phyloP scores from a whole-genome alignment of 2,329 filamentous ascomycete genomes.

The Sclerotinia borealis region DNA sequence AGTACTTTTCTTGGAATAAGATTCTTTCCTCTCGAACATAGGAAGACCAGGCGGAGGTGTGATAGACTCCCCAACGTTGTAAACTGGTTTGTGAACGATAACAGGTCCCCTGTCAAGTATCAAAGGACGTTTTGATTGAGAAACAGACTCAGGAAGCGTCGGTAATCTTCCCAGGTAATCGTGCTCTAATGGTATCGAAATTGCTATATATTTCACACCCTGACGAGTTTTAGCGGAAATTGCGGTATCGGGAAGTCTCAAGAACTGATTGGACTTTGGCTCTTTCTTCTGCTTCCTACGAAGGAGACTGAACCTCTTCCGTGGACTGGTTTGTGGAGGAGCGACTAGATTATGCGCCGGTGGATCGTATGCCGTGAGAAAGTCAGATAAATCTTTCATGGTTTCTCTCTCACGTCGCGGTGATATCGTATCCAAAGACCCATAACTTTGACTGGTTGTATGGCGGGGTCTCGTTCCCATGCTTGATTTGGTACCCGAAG shows the following conservation, averaged over 20 bases:
- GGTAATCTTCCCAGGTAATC: slow-evolving; percentile 35
- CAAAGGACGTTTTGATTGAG: slow-evolving; percentile 29
- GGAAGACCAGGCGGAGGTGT: neutral
- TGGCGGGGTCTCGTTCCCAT: neutral
- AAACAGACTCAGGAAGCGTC: neutral
- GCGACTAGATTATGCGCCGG: slow-evolving; percentile 48
- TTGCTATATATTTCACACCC: slow-evolving; percentile 53
- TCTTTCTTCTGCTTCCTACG: slow-evolving; percentile 31
- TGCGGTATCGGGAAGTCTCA: slow-evolving; percentile 49
- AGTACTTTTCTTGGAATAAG: neutral
- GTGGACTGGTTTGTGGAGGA: slow-evolving; percentile 31
- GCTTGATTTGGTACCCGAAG: neutral
- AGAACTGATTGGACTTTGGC: slow-evolving; percentile 29
- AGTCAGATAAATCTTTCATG: slow-evolving; percentile 39
- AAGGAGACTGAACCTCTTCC: slow-evolving; percentile 32
- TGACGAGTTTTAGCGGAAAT: slow-evolving; percentile 47
- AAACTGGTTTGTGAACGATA: slow-evolving; percentile 29
- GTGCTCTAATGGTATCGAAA: slow-evolving; percentile 51
- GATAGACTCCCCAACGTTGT: slow-evolving; percentile 34
- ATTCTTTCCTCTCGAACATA: neutral
- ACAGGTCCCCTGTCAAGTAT: neutral
- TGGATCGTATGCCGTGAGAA: slow-evolving; percentile 44
- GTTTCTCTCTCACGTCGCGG: slow-evolving; percentile 22
- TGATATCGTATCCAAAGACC: neutral
- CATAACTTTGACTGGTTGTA: neutral